Evolutionary conservation across 2,329 filamentous ascomycete species (phyloP), one percentile per base, ranked within the genome.

Genomic region (Ceratocystis diversiconidia): DNA sequence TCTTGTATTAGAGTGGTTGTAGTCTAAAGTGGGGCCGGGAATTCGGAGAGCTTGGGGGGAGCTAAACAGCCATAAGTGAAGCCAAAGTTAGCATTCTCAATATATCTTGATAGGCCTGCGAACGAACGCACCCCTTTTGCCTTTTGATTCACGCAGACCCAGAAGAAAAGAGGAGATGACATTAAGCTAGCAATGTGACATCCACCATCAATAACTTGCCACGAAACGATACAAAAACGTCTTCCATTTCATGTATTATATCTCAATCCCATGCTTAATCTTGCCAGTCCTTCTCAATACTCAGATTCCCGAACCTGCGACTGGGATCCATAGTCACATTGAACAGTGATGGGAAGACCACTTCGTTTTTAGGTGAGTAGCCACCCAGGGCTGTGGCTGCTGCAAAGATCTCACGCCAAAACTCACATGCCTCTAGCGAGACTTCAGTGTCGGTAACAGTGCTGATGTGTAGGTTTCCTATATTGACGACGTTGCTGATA

Each of bases 381-480:
- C 72, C 74, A 3, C 74, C 73, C 46, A 72, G 46, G 62, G 65
- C 71, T 22, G 72, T 75, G 71, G 70, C 59, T 68, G 68, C 61
- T 5, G 68, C 64, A 61, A 65, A 68, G 30, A 69, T 32, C 25
- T 68, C 67, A 25, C 69, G 70, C 75, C 74, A 76, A 67, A 76
- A 76, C 1, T 71, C 71, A 62, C 74, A 76, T 30, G 70, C 65
- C n/a, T 67, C 64, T 65, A 70, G 71, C 44, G 68, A 59, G 32
- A 71, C 70, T 69, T 75, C 70, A 3, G 67, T 60, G 66, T 76
- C 74, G 28, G 65, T 70, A 6, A 74, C 68, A 2, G 70, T 71
- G 25, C 70, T 69, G 60, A 75, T 72, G 10, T 71, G 71, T 59
- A 71, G 70, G 64, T 74, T 71, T 4, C 73, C 73, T 15, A 75